Base-by-base conservation (phyloP, 805 yeast species). In the Candida pseudoglaebosa region DNA sequence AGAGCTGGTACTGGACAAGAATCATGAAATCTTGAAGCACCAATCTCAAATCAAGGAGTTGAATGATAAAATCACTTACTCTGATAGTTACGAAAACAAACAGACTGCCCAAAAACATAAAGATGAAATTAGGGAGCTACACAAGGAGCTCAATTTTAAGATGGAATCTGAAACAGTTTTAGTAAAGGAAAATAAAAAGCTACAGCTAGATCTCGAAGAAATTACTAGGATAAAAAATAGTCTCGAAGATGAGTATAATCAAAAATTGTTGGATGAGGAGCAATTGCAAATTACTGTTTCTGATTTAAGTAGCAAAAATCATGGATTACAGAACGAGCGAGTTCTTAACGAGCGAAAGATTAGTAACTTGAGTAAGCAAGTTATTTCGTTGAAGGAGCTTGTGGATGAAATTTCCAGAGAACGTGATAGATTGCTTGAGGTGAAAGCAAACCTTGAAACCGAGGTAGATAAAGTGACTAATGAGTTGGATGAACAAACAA, bases 161-260 rank as follows among this genome's bases (percentile, higher is more conserved):
- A 65, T 80, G 61, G 79, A 80, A 48, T 70, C 68, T 28, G 95
- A 87, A 55, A 79, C 87, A 1, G 77, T 74, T 21, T 56, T 83
- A 39, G 76, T 80, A 42, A 83, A 80, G 47, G 80, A 75, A 33
- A 65, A 81, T 46, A 82, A 84, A 37, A 76, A 76, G 28, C 59
- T 82, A 19, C 75, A 72, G 31, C 72, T 80, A 45, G 82, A 80
- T 43, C 59, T 78, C 32, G 87, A 80, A 43, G 73, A 76, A 6
- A 42, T 60, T 33, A 44, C 49, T 4, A 46, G 53, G 17, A 54
- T 47, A 12, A 59, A 59, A 38, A 40, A 49, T 3, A 47, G 45
- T 20, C 44, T 65, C 12, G 68, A 61, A 24, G 45, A 46, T 22
- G 63, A 62, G 5, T 54, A 55, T 32, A 62, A 56, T n/a, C 54